phyloP scores from a whole-genome alignment of 2,329 filamentous ascomycete species.

The Biscogniauxia sp. region DNA sequence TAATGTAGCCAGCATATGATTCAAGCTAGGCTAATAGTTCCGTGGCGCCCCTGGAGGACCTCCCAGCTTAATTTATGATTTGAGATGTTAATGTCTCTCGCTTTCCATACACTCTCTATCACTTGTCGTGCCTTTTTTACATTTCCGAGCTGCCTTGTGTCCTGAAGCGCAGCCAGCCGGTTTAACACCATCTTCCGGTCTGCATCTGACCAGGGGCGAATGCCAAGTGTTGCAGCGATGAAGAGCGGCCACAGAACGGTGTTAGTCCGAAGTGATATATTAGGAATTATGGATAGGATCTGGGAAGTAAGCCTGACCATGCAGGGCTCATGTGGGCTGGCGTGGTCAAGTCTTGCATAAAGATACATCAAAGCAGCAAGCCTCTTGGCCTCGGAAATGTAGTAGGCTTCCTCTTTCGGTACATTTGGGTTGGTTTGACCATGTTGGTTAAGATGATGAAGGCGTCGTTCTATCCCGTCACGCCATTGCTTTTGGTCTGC shows the following conservation, averaged over 20 bases:
- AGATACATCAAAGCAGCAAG: constrained; percentile 29
- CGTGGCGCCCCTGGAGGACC: constrained; percentile 16
- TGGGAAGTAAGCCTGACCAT: constrained; percentile 20
- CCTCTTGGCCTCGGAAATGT: constrained; percentile 27
- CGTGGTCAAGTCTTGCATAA: constrained; percentile 26
- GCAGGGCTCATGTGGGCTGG: constrained; percentile 24
- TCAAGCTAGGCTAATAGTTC: constrained; percentile 26
- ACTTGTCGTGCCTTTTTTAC: constrained; percentile 31
- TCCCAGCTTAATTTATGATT: constrained; percentile 12
- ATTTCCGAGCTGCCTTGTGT: constrained; percentile 30
- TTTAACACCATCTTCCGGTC: constrained; percentile 25
- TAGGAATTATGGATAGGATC: constrained; percentile 23
- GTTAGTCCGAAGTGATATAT: constrained; percentile 28
- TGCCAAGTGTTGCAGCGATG: constrained; percentile 30
- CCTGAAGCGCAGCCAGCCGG: constrained; percentile 25
- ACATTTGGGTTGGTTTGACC: constrained; percentile 11
- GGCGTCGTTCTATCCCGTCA: constrained; percentile 16
- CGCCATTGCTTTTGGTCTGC: constrained; percentile 9
- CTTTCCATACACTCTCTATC: constrained; percentile 32
- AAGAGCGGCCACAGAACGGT: constrained; percentile 31
- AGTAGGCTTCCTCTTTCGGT: constrained; percentile 4
- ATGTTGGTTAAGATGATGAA: constrained; percentile 13
- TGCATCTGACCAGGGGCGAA: constrained; percentile 26
- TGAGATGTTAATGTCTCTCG: constrained; percentile 23
- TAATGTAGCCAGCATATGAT: neutral